These are phyloP conservation scores for Eimeria zaria DNA, from an alignment of 169 alveolate species.

Conservation along the genomic window DNA sequence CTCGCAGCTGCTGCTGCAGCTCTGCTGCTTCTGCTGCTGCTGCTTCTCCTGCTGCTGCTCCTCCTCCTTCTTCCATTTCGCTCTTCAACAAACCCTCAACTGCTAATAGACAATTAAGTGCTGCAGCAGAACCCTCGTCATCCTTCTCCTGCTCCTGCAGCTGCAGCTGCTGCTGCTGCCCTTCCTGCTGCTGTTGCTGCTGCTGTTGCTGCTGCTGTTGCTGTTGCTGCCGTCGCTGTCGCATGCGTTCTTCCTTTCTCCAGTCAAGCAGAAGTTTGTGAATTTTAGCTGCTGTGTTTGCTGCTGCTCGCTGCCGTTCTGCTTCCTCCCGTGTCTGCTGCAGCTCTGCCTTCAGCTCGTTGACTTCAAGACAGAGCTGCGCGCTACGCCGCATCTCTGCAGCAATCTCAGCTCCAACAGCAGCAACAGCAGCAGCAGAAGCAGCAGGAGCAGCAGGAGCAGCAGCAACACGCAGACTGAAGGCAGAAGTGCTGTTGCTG, in stretches of 20 bases:
- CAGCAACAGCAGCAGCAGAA: background rate
- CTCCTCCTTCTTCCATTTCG: background rate
- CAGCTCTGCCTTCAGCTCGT: constrained; percentile 24
- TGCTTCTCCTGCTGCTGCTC: background rate
- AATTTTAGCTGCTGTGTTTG: background rate
- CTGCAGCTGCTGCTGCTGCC: constrained; percentile 29
- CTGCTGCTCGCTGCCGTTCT: background rate
- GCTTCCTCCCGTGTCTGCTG: background rate
- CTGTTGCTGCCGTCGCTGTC: background rate
- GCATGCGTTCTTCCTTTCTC: background rate
- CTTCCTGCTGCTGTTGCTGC: background rate
- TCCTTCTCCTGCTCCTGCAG: background rate
- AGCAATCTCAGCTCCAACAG: background rate
- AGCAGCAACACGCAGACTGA: background rate
- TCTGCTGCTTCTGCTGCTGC: background rate
- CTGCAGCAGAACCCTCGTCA: background rate
- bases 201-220: background rate
- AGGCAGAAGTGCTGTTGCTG: background rate
- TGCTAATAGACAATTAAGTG: background rate
- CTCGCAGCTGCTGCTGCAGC: constrained; percentile 23
- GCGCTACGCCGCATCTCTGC: constrained; percentile 15
- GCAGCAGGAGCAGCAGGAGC: background rate
- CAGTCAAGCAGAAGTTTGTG: background rate
- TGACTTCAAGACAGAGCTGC: background rate
- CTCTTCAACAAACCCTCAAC: background rate